Conservation (phyloP, 1,284 basidiomycete genomes). For the Trichosporon ovoides region DNA sequence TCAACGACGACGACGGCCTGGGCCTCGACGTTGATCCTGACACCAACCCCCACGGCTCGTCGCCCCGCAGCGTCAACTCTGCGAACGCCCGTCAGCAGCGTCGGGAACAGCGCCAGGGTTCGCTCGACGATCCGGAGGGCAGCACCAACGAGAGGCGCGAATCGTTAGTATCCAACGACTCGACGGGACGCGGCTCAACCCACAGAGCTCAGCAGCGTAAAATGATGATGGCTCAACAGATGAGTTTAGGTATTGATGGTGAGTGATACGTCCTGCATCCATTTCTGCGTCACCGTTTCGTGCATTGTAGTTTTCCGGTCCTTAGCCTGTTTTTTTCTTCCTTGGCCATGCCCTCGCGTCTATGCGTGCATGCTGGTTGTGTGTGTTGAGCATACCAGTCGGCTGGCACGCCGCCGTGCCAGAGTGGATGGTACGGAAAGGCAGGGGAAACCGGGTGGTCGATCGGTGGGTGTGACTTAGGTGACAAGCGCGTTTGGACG, state of each 20-base stretch:
- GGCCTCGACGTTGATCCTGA: not conserved
- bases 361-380: not conserved
- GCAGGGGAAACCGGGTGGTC: no score
- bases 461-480: not conserved
- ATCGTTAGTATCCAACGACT: conserved; percentile 10
- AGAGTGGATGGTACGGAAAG: no score
- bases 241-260: conserved; percentile 40
- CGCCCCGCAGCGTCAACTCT: not conserved
- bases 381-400: no score
- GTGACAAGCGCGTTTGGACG: not conserved
- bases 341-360: not conserved
- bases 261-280: conserved; percentile 13
- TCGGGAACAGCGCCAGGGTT: conserved; percentile 2
- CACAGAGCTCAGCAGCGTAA: conserved; percentile 14
- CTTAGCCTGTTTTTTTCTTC: not conserved
- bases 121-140: not conserved
- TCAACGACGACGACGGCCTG: not conserved
- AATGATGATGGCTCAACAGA: conserved; percentile 19
- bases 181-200: not conserved
- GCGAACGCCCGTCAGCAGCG: not conserved
- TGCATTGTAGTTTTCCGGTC: not conserved
- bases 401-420: no score
- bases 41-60: not conserved
- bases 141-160: conserved; percentile 7
- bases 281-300: no score